Evolutionary conservation across 768 basidiomycete species (phyloP).

Genomic region (Auricularia heimuer): DNA sequence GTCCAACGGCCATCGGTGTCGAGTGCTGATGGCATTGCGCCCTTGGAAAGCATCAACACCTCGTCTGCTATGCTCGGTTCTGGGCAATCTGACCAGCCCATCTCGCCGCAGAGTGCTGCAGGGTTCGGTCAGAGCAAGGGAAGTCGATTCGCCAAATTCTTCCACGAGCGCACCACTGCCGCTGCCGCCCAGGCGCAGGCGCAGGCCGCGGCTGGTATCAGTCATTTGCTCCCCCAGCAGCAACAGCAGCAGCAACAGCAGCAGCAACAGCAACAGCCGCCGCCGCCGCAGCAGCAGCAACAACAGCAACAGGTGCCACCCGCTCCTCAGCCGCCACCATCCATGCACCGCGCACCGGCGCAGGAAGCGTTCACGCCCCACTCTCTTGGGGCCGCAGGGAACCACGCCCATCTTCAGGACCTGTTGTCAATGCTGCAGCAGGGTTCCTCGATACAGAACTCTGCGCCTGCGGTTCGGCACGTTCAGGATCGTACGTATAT

Average conservation of each 20-base stretch:
- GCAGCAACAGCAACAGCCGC: conserved; percentile 26
- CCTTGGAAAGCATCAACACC: not conserved
- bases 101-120: conserved; percentile 13
- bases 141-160: conserved; percentile 81
- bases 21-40: not conserved
- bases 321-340: conserved; percentile 18
- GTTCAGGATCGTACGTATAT: not conserved
- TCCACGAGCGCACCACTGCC: conserved; percentile 17
- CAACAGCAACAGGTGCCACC: conserved; percentile 25
- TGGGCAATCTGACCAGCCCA: not conserved
- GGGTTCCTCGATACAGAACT: not conserved
- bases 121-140: conserved; percentile 53
- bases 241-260: conserved; percentile 33
- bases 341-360: conserved; percentile 41
- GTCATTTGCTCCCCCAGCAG: conserved; percentile 26
- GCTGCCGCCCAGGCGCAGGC: not conserved
- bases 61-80: not conserved
- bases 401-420: not conserved
- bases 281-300: conserved; percentile 27
- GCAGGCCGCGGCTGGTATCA: not conserved
- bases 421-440: conserved; percentile 1
- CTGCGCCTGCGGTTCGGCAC: not conserved
- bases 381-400: not conserved
- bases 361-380: not conserved
- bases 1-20: not conserved